A percentile compares a stretch with the other conserved stretches of the same genome.
Evolutionary conservation across 2,329 filamentous ascomycete genomes (phyloP).

Genomic region (Penicillium occitanis): DNA sequence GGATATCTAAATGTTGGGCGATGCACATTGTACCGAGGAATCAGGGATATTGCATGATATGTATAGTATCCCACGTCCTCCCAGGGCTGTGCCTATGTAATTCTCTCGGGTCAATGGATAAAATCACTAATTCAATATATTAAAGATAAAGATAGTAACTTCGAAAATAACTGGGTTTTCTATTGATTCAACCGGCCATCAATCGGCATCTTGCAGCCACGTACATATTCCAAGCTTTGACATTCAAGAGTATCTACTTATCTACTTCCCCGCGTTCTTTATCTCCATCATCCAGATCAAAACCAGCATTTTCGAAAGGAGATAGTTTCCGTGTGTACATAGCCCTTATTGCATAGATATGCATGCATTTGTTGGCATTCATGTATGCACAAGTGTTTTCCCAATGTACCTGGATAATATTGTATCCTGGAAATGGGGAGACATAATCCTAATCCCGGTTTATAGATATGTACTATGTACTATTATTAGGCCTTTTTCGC

Average conservation of each 20-base stretch:
- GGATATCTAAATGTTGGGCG: not conserved
- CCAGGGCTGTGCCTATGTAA: not conserved
- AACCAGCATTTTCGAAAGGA: not conserved
- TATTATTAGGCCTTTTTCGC: not conserved
- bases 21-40: not conserved
- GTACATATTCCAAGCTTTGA: not conserved
- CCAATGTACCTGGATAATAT: not conserved
- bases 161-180: not conserved
- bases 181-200: not conserved
- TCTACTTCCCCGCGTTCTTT: not conserved
- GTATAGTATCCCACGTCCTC: not conserved
- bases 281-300: not conserved
- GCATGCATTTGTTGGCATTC: slow-evolving; percentile 1
- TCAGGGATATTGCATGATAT: not conserved
- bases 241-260: no score
- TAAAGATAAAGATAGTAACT: not conserved
- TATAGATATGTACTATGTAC: not conserved
- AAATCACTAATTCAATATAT: not conserved
- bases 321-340: not conserved
- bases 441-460: not conserved
- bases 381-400: not conserved
- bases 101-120: not conserved
- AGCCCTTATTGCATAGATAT: not conserved
- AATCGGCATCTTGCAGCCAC: not conserved
- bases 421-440: not conserved